Evolutionary conservation across 108 stramenopile genomes (phyloP), one percentile per base, ranked within the genome.

Genomic region (Pseudonitzschia delicatissima): DNA sequence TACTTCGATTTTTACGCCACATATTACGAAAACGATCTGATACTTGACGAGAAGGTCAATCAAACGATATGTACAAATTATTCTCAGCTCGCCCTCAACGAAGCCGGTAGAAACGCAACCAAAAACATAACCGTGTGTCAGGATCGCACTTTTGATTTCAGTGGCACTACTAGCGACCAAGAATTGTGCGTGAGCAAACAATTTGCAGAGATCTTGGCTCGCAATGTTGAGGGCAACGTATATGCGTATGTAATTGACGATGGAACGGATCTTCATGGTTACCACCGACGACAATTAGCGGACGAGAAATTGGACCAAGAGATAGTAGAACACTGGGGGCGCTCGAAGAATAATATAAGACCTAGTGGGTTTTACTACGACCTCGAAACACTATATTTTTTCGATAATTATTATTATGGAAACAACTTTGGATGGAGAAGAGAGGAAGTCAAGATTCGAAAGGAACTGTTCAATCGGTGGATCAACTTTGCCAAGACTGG

Each of bases 211-310:
- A 48, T 48, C 20, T 18, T 23, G 20, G 47, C 47, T 48, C 47
- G 47, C 47, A 48, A 48, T 23, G 47, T 48, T 23, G 17, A 48
- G 47, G 47, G 47, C 9, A 48, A 48, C 47, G 47, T 48, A 17
- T 48, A 48, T 17, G 47, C 21, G 47, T 48, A 48, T 23, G 47
- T 48, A 6, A 23, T 48, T 21, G 47, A 48, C 47, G 47, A 48
- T 17, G 47, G 47, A 48, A 48, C 47, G 21, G 2, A 48, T 4
- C 47, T 48, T 17, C 20, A 23, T 7, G 47, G 47, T 2, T 18
- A 48, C 20, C 47, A 23, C 2, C 47, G 47, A 1, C 1, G n/a
- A 2, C 47, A 21, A 21, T 23, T 44, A n/a, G 17, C 13, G 17
- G 42, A 44, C 17, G 42, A 44, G n/a, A n/a, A n/a, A n/a, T n/a